A percentile compares a stretch with the other conserved stretches of the same genome.
Evolutionary conservation across 495 filamentous ascomycete species (phyloP).

Genomic region (Parathielavia hyrcaniae): DNA sequence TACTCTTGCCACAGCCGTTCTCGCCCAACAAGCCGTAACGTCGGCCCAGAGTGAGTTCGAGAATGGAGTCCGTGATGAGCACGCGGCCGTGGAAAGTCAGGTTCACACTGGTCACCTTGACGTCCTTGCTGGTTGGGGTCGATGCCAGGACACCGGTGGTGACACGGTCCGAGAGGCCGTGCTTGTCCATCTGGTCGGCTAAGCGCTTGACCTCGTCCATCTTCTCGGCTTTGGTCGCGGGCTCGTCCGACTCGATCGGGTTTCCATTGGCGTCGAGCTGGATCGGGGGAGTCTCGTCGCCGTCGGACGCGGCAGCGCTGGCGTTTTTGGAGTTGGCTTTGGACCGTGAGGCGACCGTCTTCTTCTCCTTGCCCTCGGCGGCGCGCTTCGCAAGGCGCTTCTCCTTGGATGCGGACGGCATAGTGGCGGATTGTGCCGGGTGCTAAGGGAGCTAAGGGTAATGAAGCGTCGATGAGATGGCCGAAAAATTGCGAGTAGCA

Average conservation of each 20-base stretch:
- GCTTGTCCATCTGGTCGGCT: constrained; percentile 82
- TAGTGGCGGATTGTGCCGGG: constrained; percentile 48
- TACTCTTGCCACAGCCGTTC: constrained; percentile 99
- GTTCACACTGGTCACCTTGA: constrained; percentile 90
- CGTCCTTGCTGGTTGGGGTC: constrained; percentile 73
- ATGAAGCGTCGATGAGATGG: not conserved
- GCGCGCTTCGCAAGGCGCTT: constrained; percentile 94
- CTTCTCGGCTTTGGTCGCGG: constrained; percentile 64
- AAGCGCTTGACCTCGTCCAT: constrained; percentile 69
- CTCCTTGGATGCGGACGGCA: constrained; percentile 96
- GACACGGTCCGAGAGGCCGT: constrained; percentile 94
- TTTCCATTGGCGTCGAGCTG: constrained; percentile 56
- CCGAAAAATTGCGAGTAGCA: constrained; percentile 19
- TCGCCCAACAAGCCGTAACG: constrained; percentile 94
- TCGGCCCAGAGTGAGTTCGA: constrained; percentile 89
- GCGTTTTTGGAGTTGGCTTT: constrained; percentile 62
- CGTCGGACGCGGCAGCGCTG: constrained; percentile 60
- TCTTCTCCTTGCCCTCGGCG: constrained; percentile 68
- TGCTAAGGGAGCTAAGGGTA: not conserved
- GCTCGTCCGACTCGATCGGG: constrained; percentile 53
- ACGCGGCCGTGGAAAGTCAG: constrained; percentile 97
- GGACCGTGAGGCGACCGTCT: constrained; percentile 59
- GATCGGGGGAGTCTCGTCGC: constrained; percentile 51
- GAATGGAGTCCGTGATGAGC: constrained; percentile 82
- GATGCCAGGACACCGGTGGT: constrained; percentile 96